Percentiles rank a stretch among this genome's conserved stretches.
phyloP scores from a whole-genome alignment of 192 early-diverging fungal genomes.

The Mycoemilia scoparia region DNA sequence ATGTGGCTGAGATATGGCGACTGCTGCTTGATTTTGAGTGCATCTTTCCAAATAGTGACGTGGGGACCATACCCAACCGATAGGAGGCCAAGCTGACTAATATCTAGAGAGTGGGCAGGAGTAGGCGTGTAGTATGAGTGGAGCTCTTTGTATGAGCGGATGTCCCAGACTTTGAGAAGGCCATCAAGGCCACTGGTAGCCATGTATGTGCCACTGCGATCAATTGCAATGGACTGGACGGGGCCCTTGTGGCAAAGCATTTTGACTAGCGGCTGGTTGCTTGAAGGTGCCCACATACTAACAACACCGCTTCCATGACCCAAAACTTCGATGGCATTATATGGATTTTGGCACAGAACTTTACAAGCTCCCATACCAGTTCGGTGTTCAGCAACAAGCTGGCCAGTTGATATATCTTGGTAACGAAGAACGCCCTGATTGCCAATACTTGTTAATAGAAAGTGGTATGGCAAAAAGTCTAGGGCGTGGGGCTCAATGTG shows the following conservation, averaged over 20 bases:
- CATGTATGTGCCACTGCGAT: conserved; percentile 62
- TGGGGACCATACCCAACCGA: conserved; percentile 65
- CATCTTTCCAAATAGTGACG: conserved; percentile 80
- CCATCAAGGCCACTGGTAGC: conserved; percentile 83
- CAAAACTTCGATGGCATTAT: conserved; percentile 74
- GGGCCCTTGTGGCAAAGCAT: conserved; percentile 86
- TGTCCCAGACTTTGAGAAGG: conserved; percentile 82
- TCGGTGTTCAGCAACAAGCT: conserved; percentile 55
- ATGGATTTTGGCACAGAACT: conserved; percentile 78
- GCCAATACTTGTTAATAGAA: conserved; percentile 66
- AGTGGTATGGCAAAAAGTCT: conserved; percentile 87
- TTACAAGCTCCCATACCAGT: conserved; percentile 62
- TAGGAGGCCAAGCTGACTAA: conserved; percentile 71
- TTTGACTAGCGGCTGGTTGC: conserved; percentile 71
- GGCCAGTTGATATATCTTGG: conserved; percentile 86
- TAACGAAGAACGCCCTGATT: conserved; percentile 70
- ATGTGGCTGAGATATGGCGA: conserved; percentile 81
- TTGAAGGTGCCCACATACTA: conserved; percentile 77
- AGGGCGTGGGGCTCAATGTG: conserved; percentile 67
- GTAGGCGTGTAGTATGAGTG: conserved; percentile 63
- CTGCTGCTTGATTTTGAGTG: conserved; percentile 47
- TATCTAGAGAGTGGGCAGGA: conserved; percentile 59
- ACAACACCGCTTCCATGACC: conserved; percentile 85
- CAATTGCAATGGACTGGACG: conserved; percentile 68
- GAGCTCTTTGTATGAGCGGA: conserved; percentile 60